Evolutionary conservation across 140 eudicot species (phyloP), one percentile per base, ranked within the genome.

Genomic region (Cichorium intybus): DNA sequence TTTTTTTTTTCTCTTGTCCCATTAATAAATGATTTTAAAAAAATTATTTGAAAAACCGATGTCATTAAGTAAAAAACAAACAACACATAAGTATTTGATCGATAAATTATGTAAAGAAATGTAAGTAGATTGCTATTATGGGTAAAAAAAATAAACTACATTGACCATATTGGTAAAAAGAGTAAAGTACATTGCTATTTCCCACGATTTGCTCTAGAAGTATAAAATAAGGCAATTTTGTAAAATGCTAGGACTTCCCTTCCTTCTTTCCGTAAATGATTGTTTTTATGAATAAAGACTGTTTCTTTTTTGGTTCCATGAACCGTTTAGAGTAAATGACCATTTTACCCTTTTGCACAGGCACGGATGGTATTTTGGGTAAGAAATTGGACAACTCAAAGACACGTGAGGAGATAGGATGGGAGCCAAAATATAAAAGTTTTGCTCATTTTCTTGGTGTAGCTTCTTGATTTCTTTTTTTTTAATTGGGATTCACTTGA

Each of bases 401-500:
- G 70, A 85, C 95, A 65, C 79, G 91, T 1, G 79, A 80, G 62
- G 89, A 87, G 75, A 31, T 87, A 60, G 91, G 82, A 70, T 91
- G 98, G 98, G 96, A 87, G 69, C 96, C 98, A 1, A 91, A 79
- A 70, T 88, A 87, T 47, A 80, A 79, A 39, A 91, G 98, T 72
- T 91, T 81, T 71, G 85, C 87, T 12, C 85, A 91, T 57, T 87
- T 71, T 70, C 92, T 91, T 53, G 96, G 90, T 55, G 77, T 80
- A 71, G 68, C 79, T 6, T 56, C 56, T 35, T 14, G n/a, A 48
- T 31, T 18, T 65, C 48, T 34, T 12, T 37, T 48, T 48, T 62
- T 56, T 48, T 50, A 10, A 3, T 7, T 21, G 45, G 10, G 14
- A 68, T 69, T 24, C 7, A 37, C 24, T 29, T 50, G 57, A 60